Evolutionary conservation across 176 grass and related monocot genomes (phyloP), one percentile per base, ranked within the genome.

Genomic region (maize (Zea mays)): DNA sequence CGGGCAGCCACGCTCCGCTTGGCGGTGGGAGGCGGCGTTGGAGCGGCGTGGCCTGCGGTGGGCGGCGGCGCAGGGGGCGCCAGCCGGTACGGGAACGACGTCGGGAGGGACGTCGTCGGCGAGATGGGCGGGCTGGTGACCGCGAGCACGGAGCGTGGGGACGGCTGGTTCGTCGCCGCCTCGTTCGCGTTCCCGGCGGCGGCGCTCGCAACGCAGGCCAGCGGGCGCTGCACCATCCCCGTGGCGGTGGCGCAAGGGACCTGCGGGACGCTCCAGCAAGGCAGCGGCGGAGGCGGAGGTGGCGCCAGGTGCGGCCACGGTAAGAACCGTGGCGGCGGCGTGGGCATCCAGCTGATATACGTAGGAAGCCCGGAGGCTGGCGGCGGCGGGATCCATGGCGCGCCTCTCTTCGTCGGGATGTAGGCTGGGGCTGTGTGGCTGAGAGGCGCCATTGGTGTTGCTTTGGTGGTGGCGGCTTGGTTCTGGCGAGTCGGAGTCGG

Each of bases 121-220:
- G 75, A 54, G 3, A 40, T 13, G 1, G 75, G 75, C 1, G 62
- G 62, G 17, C 61, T 78, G 17, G 52, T 15, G 1, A 17, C 2
- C 1, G 4, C 10, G n/a, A 79, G 75, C 3, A 86, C 85, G 3
- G 79, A 77, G 11, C 85, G 65, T 0, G 79, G 66, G 0, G 85
- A 86, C 0, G 45, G 62, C 21, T 69, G 17, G 73, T 34, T 0
- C 2, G 33, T 1, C 6, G 39, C 0, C 44, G 21, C 63, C 0
- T 0, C 39, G 11, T 72, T 78, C 6, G n/a, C 9, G 1, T 4
- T 15, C 39, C 2, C 74, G 3, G 13, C 11, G 5, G 59, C 33
- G 3, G 4, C 4, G 38, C 2, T 39, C 62, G 43, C 77, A 3
- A 14, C 8, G 10, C 8, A 6, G 5, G 60, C 4, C 14, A 43